Evolutionary conservation across 1,284 basidiomycete genomes (phyloP), one percentile per base, ranked within the genome.

Genomic region (Ustilago hordei): DNA sequence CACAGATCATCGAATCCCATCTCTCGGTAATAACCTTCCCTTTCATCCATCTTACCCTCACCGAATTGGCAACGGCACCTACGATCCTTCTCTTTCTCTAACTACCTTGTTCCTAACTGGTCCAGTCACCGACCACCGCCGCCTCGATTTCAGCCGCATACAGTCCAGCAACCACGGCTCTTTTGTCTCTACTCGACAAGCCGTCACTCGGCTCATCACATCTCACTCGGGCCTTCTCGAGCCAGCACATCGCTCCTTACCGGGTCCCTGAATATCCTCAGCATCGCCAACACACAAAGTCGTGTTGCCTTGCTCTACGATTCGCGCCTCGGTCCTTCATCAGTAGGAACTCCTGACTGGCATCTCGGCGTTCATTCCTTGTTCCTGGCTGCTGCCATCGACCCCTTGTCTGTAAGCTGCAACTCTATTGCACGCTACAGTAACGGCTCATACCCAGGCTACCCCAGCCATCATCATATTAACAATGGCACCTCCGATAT

Each of bases 401-500:
- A 45, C 1, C 43, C 7, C n/a, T 7, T 32, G 3, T 28, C 23
- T 28, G 23, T 9, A 52, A 13, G 28, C 32, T 48, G 47, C 1
- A 8, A 12, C n/a, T 15, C 23, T 13, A 31, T 15, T 52, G 9
- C 12, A 19, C 15, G 6, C n/a, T 13, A 31, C 12, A 11, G 7
- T 8, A 12, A 36, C 52, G 23, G 32, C 35, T 50, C 15, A 38
- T 9, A 19, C 17, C 7, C 54, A 6, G 53, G 12, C 41, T 31
- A 17, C 41, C 4, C n/a, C 31, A 43, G 55, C 45, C 15, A 50
- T 8, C 15, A 50, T 8, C 50, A 60, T n/a, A 41, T 6, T 8
- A 15, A 55, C 8, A 15, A 65, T 71, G 69, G 36, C 59, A 8
- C 63, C 69, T 55, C 43, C 60, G 59, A 59, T 71, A 62, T 54